These are phyloP conservation scores for Mitragyna speciosa DNA, from an alignment of 257 asterid genomes.

Conservation along the genomic window DNA sequence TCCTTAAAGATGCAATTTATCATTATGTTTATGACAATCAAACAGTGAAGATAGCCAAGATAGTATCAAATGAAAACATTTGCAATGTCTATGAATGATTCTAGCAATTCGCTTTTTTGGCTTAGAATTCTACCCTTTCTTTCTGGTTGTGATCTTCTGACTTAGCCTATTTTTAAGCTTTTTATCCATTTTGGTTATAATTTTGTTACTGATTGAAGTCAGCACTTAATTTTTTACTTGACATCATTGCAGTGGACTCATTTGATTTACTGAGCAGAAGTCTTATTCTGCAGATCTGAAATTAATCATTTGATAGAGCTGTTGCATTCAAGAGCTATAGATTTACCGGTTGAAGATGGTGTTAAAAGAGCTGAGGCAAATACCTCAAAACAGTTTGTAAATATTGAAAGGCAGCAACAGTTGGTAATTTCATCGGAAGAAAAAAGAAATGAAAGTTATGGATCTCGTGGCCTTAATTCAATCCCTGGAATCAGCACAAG, in stretches of 20 bases:
- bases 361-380: constrained; percentile 28
- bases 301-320: constrained; percentile 64
- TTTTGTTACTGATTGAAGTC: neutral
- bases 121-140: neutral
- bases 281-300: constrained; percentile 62
- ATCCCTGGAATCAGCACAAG: constrained; percentile 38
- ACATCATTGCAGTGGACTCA: neutral
- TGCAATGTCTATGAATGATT: neutral
- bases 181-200: neutral
- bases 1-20: neutral
- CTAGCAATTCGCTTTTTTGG: neutral
- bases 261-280: constrained; percentile 7
- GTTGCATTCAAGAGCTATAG: constrained; percentile 66
- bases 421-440: constrained; percentile 35
- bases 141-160: neutral
- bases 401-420: constrained; percentile 38
- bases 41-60: neutral
- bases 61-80: neutral
- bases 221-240: neutral
- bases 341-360: constrained; percentile 32
- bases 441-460: constrained; percentile 30
- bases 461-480: constrained; percentile 35
- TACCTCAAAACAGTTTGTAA: constrained; percentile 30
- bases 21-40: neutral
- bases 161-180: neutral